Base-by-base conservation (phyloP, 331 rosid species). In the Prunus yedoensis region DNA sequence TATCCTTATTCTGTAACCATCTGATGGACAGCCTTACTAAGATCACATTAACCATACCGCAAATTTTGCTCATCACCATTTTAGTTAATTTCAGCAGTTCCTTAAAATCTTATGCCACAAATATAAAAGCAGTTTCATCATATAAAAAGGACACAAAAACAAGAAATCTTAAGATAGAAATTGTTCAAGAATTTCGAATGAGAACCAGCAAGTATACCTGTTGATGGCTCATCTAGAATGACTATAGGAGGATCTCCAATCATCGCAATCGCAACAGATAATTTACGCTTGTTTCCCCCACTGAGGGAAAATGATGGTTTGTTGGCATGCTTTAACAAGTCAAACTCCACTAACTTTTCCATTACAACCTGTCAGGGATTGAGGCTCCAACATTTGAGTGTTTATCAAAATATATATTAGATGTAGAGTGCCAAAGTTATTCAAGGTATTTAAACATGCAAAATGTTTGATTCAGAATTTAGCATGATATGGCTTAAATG, bases 211-310 rank as follows among this genome's bases (percentile, higher is more conserved):
- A 3, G 35, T 50, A 49, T 83, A 94, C 98, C 98, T 28, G 98
- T 94, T 62, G 98, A 94, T 72, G 98, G 98, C 68, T 94, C 97
- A 86, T 91, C 97, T 77, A 94, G 97, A 85, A 94, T 90, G 80
- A 94, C 98, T 35, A 94, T 90, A 62, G 98, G 93, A 82, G 98
- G 98, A 82, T 94, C 97, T 71, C 96, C 98, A 51, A 94, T 84
- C 98, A 94, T 94, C 18, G 98, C 97, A 80, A 94, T 90, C 68
- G 98, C 96, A 16, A 94, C 98, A 68, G 97, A 91, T 51, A 91
- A 87, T 86, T 94, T 94, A 73, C 95, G 89, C 85, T 94, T 94
- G 91, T 94, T 94, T 73, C 98, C 97, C 71, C 96, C 97, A 78
- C 98, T 94, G 41, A 91, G 93, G 18, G 94, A 79, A 82, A 87